Base-by-base conservation (phyloP, 2,329 filamentous ascomycete genomes). In the Fusarium globosum region DNA sequence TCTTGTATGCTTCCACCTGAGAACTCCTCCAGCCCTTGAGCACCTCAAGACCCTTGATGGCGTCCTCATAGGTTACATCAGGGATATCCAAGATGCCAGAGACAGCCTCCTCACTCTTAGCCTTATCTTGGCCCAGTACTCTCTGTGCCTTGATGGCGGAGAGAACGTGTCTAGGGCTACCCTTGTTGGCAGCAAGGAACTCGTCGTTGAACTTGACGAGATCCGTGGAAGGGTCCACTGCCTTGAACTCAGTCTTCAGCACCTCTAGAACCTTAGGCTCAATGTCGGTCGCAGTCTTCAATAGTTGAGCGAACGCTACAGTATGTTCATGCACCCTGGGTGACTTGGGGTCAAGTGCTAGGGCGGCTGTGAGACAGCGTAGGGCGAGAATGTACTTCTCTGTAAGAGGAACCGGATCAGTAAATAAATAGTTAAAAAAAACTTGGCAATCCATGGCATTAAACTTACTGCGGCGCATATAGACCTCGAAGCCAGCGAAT, bases 321-420 rank as follows among this genome's bases (percentile, higher is more conserved):
- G 88, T 86, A 80, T 96, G 94, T 78, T 94, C 90, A 79, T 95
- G 91, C n/a, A 96, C 88, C 72, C 88, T 90, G 16, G 93, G 88
- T 78, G 95, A 88, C 51, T 90, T 86, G 6, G 91, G 82, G 71
- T 96, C 91, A 39, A 98, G 86, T 7, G 88, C 86, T 62, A 90
- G 85, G 35, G 94, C 91, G 23, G 93, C 91, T 55, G 93, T 90
- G 61, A 99, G 88, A 82, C 94, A 97, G 78, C 94, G 93, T 67
- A 98, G 87, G 1, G 96, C 96, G 68, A 97, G 92, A 48, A 97
- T 84, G 79, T 93, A 94, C 85, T 98, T 98, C 80, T 91, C 95
- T 96, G 78, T 48, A 65, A 43, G 8, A 21, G 28, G 33, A 10
- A 63, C 43, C 12, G 51, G 61, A 33, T 61, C 36, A 62, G 48